Percentiles rank a stretch among this genome's conserved stretches.
phyloP scores from a whole-genome alignment of 208 protist genomes.

The Leishmania mexicana region DNA sequence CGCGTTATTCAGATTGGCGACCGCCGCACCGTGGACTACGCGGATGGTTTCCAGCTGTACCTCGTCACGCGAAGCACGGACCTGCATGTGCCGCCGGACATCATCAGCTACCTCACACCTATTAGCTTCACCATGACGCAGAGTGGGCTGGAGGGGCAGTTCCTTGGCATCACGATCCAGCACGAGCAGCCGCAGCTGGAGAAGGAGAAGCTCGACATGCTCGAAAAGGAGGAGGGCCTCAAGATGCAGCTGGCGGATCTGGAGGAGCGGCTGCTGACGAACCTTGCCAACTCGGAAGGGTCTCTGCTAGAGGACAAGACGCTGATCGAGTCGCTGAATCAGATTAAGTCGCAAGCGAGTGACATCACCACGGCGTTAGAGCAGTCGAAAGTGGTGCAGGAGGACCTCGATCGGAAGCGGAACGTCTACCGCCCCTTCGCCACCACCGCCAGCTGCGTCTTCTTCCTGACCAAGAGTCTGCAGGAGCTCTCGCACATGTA shows the following conservation, averaged over 20 bases:
- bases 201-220: constrained; percentile 90
- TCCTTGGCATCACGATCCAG: constrained; percentile 96
- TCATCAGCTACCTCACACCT: constrained; percentile 89
- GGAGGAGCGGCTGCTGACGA: constrained; percentile 93
- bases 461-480: constrained; percentile 94
- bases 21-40: constrained; percentile 96
- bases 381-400: constrained; percentile 88
- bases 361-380: constrained; percentile 88
- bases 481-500: constrained; percentile 97
- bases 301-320: constrained; percentile 96
- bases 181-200: constrained; percentile 98
- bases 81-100: constrained; percentile 92
- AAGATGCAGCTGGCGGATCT: constrained; percentile 95
- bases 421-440: constrained; percentile 96
- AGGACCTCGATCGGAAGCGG: constrained; percentile 93
- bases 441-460: constrained; percentile 86
- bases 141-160: constrained; percentile 97
- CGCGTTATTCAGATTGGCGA: constrained; percentile 96
- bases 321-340: constrained; percentile 94
- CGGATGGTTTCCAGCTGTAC: constrained; percentile 96
- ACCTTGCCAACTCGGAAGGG: constrained; percentile 94
- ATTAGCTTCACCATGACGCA: constrained; percentile 98
- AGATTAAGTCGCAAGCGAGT: constrained; percentile 96
- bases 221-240: constrained; percentile 96
- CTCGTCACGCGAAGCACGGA: constrained; percentile 93